These are phyloP conservation scores for Harringtonia lauricola DNA, from an alignment of 2,329 filamentous ascomycete genomes.

Conservation along the genomic window DNA sequence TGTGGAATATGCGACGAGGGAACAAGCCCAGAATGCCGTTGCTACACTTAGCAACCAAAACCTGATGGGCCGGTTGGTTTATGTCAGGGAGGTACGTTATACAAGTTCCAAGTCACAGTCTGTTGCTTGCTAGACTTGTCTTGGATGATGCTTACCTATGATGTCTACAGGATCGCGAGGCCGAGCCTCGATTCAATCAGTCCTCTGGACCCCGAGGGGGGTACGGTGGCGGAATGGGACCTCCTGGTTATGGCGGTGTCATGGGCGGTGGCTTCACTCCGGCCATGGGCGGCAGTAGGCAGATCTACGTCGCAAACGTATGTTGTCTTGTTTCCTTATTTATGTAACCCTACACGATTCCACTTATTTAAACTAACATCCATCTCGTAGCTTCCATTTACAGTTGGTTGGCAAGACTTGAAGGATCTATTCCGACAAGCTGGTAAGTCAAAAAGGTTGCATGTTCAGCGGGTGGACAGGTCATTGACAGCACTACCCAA, in stretches of 20 bases:
- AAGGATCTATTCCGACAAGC: slow-evolving; percentile 98
- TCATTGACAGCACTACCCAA: not conserved
- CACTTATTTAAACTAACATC: slow-evolving; percentile 13
- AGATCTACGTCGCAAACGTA: slow-evolving; percentile 98
- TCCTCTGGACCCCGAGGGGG: slow-evolving; percentile 55
- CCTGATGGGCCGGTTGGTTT: slow-evolving; percentile 95
- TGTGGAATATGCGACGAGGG: slow-evolving; percentile 99
- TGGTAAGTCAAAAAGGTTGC: slow-evolving; percentile 46
- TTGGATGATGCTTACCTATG: slow-evolving; percentile 1
- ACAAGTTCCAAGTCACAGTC: too few relatives aligned
- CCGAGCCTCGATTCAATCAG: slow-evolving; percentile 90
- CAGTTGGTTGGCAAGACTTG: slow-evolving; percentile 95
- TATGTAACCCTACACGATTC: not conserved
- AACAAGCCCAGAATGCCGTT: slow-evolving; percentile 96
- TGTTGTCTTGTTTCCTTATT: slow-evolving; percentile 33
- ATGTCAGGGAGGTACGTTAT: slow-evolving; percentile 85
- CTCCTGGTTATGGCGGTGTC: slow-evolving; percentile 6
- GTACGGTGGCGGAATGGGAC: slow-evolving; percentile 31
- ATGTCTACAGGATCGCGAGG: slow-evolving; percentile 72
- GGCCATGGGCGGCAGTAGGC: slow-evolving; percentile 52
- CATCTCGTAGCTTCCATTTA: slow-evolving; percentile 73
- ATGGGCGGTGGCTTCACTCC: slow-evolving; percentile 37
- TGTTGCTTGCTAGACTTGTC: not conserved
- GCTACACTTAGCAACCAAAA: slow-evolving; percentile 98
- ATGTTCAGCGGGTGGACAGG: not conserved